These are phyloP conservation scores for Volvox carteri DNA, from an alignment of 163 green algal genomes.

Conservation along the genomic window DNA sequence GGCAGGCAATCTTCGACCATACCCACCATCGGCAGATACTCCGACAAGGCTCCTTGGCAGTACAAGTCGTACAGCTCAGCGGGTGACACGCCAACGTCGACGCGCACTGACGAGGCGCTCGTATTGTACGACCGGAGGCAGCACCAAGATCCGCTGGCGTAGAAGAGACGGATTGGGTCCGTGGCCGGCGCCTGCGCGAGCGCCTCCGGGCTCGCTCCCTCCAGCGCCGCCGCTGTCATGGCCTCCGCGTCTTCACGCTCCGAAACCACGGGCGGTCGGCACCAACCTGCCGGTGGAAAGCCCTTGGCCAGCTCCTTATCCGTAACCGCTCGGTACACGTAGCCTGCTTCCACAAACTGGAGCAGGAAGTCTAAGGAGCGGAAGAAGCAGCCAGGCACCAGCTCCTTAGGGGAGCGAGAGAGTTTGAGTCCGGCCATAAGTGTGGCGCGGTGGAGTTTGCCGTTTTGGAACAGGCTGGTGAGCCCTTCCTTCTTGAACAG, in stretches of 20 bases:
- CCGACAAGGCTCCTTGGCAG: not conserved
- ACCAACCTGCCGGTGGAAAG: slow-evolving; percentile 45
- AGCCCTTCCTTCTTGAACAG: slow-evolving; percentile 14
- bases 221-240: not conserved
- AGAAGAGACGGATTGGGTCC: slow-evolving; percentile 24
- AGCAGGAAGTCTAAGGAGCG: slow-evolving; percentile 49
- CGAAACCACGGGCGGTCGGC: not conserved
- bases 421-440: slow-evolving; percentile 29
- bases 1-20: not conserved
- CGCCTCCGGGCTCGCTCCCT: not conserved
- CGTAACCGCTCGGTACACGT: slow-evolving; percentile 27
- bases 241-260: not conserved
- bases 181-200: not conserved
- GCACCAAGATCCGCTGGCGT: slow-evolving; percentile 11
- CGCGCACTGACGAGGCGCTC: not conserved
- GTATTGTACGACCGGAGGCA: not conserved
- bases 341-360: not conserved
- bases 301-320: slow-evolving; percentile 50
- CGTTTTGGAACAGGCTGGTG: not conserved
- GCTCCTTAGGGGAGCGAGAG: not conserved
- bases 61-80: slow-evolving; percentile 3
- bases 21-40: slow-evolving; percentile 8
- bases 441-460: not conserved
- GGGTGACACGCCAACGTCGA: not conserved
- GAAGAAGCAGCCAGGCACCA: slow-evolving; percentile 41